A percentile compares a stretch with the other conserved stretches of the same genome.
These are phyloP conservation scores for Botrytis pseudocinerea DNA, from an alignment of 2,329 filamentous ascomycete species.

Conservation along the genomic window DNA sequence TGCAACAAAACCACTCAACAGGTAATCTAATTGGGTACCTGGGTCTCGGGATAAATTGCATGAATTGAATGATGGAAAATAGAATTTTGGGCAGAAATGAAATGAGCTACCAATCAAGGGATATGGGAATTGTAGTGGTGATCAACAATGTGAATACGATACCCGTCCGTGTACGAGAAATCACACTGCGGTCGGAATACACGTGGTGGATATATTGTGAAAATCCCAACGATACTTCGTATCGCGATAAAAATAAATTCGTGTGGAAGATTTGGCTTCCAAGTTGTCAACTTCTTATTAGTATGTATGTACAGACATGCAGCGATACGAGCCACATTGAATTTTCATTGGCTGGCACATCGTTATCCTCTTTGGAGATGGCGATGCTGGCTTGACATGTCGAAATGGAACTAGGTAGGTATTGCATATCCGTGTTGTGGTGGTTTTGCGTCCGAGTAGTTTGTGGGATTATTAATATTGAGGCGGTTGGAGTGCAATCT, in stretches of 20 bases:
- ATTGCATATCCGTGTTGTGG: not conserved
- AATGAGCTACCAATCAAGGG: not conserved
- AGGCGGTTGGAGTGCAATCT: not conserved
- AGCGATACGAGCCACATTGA: not conserved
- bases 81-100: not conserved
- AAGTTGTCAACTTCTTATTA: too few relatives aligned
- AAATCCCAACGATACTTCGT: too few relatives aligned
- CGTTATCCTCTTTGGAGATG: not conserved
- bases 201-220: not conserved
- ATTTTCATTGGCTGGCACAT: not conserved
- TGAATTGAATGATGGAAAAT: not conserved
- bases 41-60: not conserved
- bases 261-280: not conserved
- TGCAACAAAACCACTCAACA: not conserved
- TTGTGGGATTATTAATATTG: not conserved
- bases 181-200: not conserved
- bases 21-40: not conserved
- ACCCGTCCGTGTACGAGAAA: not conserved
- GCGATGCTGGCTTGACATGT: not conserved
- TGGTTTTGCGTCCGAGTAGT: not conserved
- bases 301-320: too few relatives aligned
- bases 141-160: not conserved
- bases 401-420: not conserved
- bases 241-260: not conserved
- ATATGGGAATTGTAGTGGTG: not conserved